Base-by-base conservation (phyloP, 2,329 filamentous ascomycete species). In the Ophiostoma pallidulum region DNA sequence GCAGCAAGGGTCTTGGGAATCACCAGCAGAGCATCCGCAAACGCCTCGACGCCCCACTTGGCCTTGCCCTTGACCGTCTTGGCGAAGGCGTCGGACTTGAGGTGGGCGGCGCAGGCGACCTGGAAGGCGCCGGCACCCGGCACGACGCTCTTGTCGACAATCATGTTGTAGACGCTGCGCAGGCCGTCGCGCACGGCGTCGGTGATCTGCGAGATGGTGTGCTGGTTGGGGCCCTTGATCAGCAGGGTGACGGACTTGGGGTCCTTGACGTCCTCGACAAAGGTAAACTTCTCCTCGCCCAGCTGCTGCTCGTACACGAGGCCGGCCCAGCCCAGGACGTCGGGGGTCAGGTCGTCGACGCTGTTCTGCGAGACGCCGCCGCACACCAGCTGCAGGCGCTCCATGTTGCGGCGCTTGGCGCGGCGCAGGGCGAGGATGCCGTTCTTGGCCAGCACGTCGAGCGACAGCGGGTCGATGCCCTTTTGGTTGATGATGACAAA, bases 401-500 rank as follows among this genome's bases (percentile, higher is more conserved):
- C 92, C 92, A 98, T 98, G 72, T 98, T 98, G 64, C 92, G 85
- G 66, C 92, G 79, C 83, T 98, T 98, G 35, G 92, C 92, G 64
- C 92, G 79, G 60, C 92, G 82, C 53, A 98, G 78, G 45, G 92
- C 92, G 56, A 97, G 80, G 59, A 98, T 98, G 57, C 90, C 90
- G 64, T 98, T 97, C 80, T 98, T 98, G 55, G 92, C 90, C 50
- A 98, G 73, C 12, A 98, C 89, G 60, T 98, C 92, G 56, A 98
- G 76, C 46, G 90, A 96, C 53, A 98, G 74, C 19, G 92, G 92
- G 64, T 98, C 92, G 58, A 98, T 98, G 53, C 92, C 92, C 77
- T 98, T 98, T 69, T 98, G 92, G 74, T 98, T 98, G 68, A 98
- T 87, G 60, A 98, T 83, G 56, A 97, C 92, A 64, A 98, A 98